phyloP scores from a whole-genome alignment of 2,329 filamentous ascomycete species.

The Ceratocystiopsis brevicomis region DNA sequence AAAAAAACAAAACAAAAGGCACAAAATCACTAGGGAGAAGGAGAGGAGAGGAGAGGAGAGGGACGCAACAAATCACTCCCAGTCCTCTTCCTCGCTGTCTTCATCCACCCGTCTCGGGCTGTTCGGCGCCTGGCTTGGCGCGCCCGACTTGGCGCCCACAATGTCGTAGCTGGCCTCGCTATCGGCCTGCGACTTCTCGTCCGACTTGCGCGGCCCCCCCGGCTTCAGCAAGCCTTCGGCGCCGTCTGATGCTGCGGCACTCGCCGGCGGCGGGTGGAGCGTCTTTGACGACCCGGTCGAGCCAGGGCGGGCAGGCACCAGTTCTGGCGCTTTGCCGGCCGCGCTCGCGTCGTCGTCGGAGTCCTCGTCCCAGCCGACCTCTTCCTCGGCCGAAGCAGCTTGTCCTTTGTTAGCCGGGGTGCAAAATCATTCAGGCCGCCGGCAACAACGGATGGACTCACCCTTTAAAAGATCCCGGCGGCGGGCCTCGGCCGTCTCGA shows the following conservation, averaged over 20 bases:
- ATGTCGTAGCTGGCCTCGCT: constrained; percentile 95
- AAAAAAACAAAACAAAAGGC: not conserved
- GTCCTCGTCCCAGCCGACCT: constrained; percentile 49
- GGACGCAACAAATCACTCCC: constrained; percentile 33
- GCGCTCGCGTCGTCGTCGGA: constrained; percentile 10
- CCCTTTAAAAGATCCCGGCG: constrained; percentile 81
- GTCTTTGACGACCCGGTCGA: constrained; percentile 41
- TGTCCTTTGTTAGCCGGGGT: constrained; percentile 16
- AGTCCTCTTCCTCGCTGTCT: constrained; percentile 55
- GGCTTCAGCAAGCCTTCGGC: constrained; percentile 35
- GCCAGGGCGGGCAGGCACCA: constrained; percentile 14
- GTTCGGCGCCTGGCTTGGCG: constrained; percentile 57
- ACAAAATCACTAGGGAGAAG: not conserved
- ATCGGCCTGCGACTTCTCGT: constrained; percentile 76
- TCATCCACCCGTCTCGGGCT: constrained; percentile 36
- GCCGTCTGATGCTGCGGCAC: constrained; percentile 2
- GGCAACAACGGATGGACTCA: constrained; percentile 22
- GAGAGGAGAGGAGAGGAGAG: too few species aligned
- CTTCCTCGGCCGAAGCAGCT: constrained; percentile 54
- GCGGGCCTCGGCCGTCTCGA: constrained; percentile 82
- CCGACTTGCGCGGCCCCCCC: constrained; percentile 45
- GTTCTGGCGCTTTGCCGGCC: constrained; percentile 11
- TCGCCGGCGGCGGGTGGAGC: constrained; percentile 31
- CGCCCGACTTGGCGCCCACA: constrained; percentile 58
- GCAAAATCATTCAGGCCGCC: not conserved